phyloP scores from a whole-genome alignment of 352 stramenopile species.

The Pythium scleroteichum region DNA sequence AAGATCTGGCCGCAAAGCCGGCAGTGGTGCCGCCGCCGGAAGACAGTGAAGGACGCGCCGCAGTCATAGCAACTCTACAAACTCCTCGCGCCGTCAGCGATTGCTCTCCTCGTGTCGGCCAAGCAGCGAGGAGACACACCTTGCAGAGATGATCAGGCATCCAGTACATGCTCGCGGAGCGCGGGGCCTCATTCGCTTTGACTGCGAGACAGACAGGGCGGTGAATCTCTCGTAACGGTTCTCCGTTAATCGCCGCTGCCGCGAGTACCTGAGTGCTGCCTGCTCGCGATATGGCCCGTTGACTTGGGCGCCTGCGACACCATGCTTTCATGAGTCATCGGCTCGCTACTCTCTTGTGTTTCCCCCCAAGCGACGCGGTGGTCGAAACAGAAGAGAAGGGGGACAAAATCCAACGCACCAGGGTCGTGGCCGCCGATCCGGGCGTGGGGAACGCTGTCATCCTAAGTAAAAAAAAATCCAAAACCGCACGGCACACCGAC shows the following conservation, averaged over 20 bases:
- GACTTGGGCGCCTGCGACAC: conserved; percentile 1
- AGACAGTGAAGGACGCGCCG: conserved; percentile 76
- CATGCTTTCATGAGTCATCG: not conserved
- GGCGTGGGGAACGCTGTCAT: conserved; percentile 21
- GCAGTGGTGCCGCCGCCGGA: conserved; percentile 83
- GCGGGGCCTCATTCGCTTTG: not conserved
- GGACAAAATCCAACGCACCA: too few relatives aligned
- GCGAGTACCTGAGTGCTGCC: not conserved
- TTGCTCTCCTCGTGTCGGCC: too few relatives aligned
- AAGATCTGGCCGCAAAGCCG: conserved; percentile 87
- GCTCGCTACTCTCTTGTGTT: not conserved
- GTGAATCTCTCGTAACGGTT: not conserved
- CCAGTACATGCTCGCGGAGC: conserved; percentile 57
- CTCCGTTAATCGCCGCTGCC: not conserved
- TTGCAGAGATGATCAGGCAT: conserved; percentile 88
- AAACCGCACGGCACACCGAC: not conserved
- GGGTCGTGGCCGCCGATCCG: not conserved
- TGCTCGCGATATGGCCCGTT: not conserved
- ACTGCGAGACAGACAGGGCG: not conserved
- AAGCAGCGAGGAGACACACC: conserved; percentile 34
- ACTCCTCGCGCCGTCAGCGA: not conserved
- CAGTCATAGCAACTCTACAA: conserved; percentile 84
- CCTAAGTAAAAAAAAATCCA: not conserved
- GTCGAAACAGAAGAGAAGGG: too few relatives aligned
- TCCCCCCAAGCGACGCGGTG: not conserved